Evolutionary conservation across 2,329 filamentous ascomycete genomes (phyloP), one percentile per base, ranked within the genome.

Genomic region (Alternaria postmessia): DNA sequence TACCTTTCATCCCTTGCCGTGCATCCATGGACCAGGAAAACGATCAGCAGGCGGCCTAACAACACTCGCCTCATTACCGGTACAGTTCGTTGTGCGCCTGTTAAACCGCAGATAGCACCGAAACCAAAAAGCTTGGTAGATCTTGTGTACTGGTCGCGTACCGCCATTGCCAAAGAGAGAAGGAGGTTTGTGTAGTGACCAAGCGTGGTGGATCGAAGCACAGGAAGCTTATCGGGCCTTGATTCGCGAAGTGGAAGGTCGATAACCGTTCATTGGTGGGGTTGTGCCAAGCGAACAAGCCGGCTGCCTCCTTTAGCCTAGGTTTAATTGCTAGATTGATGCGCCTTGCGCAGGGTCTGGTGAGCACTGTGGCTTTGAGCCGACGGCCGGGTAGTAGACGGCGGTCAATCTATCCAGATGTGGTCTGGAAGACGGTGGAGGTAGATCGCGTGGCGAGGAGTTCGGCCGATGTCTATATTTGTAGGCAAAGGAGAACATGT

Each of bases 261-360:
- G 6, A 42, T 41, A 41, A 41, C 11, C 38, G 38, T 22, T 41
- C 9, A 41, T 41, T 41, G 49, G 49, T 24, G 24, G 36, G 22
- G 30, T 24, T 22, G 18, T 52, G 49, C 38, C 49, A 52, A 52
- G 49, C 38, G 3, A 14, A 30, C 38, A 20, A 30, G 49, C 18
- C 38, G 49, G 36, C 49, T 52, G 34, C 49, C 49, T 52, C 28
- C 49, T 52, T 52, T 43, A 52, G 49, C 49, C 49, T 52, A 52
- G 49, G 38, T 42, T 41, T 28, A 18, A 36, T 39, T 24, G 34
- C 12, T 51, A 51, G 34, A 51, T 39, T 51, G 34, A 39, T 24
- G 47, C 34, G 47, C 32, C 22, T 16, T 24, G 12, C 5, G 18
- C 24, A 38, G 48, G 46, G 30, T 48, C 28, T 20, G 44, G 38